A percentile compares a stretch with the other conserved stretches of the same genome.
phyloP scores from a whole-genome alignment of 805 yeast genomes.

The Huiozyma sinensis region DNA sequence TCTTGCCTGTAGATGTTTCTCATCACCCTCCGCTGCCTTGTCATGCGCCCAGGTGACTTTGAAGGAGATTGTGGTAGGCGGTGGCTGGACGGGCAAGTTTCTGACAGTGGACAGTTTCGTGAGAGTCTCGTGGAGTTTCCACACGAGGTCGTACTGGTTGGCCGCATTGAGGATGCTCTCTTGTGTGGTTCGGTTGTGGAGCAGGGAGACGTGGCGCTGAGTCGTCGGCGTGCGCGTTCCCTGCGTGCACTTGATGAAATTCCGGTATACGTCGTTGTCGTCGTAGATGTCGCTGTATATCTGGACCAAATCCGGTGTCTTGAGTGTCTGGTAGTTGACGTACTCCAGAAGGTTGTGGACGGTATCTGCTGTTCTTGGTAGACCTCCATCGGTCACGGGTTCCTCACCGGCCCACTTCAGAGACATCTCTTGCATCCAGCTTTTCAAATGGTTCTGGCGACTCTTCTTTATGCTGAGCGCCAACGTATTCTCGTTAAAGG shows the following conservation, averaged over 20 bases:
- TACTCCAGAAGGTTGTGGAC: conserved; percentile 18
- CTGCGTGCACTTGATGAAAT: conserved; percentile 20
- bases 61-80: conserved; percentile 10
- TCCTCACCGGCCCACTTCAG: conserved; percentile 14
- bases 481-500: conserved; percentile 24
- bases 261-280: conserved; percentile 18
- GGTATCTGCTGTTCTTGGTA: conserved; percentile 15
- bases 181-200: conserved; percentile 10
- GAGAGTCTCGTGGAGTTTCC: conserved; percentile 34
- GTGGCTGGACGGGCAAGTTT: conserved; percentile 22
- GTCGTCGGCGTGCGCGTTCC: conserved; percentile 17
- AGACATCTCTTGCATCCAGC: conserved; percentile 23
- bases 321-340: conserved; percentile 14
- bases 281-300: conserved; percentile 19
- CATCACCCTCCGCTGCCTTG: too few relatives aligned
- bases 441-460: conserved; percentile 13
- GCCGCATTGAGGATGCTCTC: conserved; percentile 21
- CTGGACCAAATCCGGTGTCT: conserved; percentile 16
- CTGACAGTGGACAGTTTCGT: conserved; percentile 26
- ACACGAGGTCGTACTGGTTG: conserved; percentile 32
- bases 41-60: too few relatives aligned
- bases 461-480: conserved; percentile 20
- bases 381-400: neutral
- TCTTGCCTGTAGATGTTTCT: too few relatives aligned
- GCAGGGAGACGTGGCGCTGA: conserved; percentile 11